phyloP scores from a whole-genome alignment of 441 rosid species.

The Bruguiera hainesii region DNA sequence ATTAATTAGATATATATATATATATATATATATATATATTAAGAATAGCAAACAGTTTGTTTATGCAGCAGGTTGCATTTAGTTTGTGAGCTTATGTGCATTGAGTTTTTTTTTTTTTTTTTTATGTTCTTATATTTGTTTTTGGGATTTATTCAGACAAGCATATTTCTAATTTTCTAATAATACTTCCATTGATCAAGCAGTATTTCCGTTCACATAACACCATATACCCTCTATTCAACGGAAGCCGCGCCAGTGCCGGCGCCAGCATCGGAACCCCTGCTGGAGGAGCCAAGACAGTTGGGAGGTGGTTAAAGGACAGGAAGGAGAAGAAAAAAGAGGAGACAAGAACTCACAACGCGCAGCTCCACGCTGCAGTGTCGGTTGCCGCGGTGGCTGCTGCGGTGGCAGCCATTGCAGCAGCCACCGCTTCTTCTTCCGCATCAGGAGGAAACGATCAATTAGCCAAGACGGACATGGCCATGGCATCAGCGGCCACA shows the following conservation, averaged over 20 bases:
- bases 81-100: no score
- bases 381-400: slow-evolving; percentile 93
- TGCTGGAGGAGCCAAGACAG: slow-evolving; percentile 66
- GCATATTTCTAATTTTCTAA: not conserved
- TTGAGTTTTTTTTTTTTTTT: no score
- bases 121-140: no score
- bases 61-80: no score
- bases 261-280: slow-evolving; percentile 52
- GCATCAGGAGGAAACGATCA: slow-evolving; percentile 55
- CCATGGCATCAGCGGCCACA: slow-evolving; percentile 89
- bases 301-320: slow-evolving; percentile 93
- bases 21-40: no score
- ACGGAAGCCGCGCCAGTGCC: slow-evolving; percentile 44
- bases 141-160: no score
- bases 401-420: slow-evolving; percentile 77
- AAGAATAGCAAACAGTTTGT: no score
- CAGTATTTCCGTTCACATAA: slow-evolving; percentile 85
- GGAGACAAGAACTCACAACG: slow-evolving; percentile 79
- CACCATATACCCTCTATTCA: slow-evolving; percentile 65
- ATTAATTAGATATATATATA: no score
- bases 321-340: slow-evolving; percentile 90
- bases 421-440: slow-evolving; percentile 72
- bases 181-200: slow-evolving; percentile 18
- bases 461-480: slow-evolving; percentile 64
- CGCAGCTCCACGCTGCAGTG: slow-evolving; percentile 79